Evolutionary conservation across 2,329 filamentous ascomycete species (phyloP).

Genomic region (Aspergillus piperis): DNA sequence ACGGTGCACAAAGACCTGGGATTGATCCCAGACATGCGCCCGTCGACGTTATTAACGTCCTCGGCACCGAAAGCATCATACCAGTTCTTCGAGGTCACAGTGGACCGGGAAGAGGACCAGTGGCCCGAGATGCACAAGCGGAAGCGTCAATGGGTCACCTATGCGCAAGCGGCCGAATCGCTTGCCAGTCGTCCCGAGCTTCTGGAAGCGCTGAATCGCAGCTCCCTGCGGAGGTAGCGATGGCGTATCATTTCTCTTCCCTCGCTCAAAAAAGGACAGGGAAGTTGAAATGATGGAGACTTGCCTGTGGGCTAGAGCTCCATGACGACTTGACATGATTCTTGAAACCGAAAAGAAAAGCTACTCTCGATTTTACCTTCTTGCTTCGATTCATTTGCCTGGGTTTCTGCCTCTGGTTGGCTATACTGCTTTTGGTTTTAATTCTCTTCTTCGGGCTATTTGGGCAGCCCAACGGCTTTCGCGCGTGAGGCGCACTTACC

Average conservation of each 20-base stretch:
- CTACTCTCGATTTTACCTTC: slow-evolving; percentile 8
- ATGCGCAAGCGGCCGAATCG: slow-evolving; percentile 74
- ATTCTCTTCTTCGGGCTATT: slow-evolving; percentile 19
- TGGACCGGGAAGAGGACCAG: slow-evolving; percentile 77
- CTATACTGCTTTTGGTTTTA: slow-evolving; percentile 23
- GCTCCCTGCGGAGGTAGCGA: slow-evolving; percentile 62
- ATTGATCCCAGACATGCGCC: slow-evolving; percentile 78
- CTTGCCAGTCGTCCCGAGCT: slow-evolving; percentile 81
- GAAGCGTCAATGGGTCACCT: slow-evolving; percentile 86
- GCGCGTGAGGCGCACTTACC: slow-evolving; percentile 23
- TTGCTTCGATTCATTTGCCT: slow-evolving; percentile 13
- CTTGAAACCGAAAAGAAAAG: slow-evolving; percentile 15
- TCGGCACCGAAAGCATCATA: slow-evolving; percentile 66
- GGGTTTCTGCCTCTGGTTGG: slow-evolving; percentile 16
- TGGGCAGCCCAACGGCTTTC: slow-evolving; percentile 23
- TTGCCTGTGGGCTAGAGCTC: slow-evolving; percentile 8
- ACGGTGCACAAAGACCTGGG: slow-evolving; percentile 83
- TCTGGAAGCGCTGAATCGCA: slow-evolving; percentile 80
- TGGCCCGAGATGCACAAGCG: slow-evolving; percentile 97
- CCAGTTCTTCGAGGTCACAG: slow-evolving; percentile 75
- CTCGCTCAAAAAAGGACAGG: neutral
- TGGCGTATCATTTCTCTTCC: slow-evolving; percentile 5
- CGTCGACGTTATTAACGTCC: slow-evolving; percentile 52
- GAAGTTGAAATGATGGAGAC: neutral
- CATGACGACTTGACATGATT: slow-evolving; percentile 29